Percentiles rank a stretch among this genome's conserved stretches.
Evolutionary conservation across 2,329 filamentous ascomycete genomes (phyloP).

Genomic region (Madurella fahalii): DNA sequence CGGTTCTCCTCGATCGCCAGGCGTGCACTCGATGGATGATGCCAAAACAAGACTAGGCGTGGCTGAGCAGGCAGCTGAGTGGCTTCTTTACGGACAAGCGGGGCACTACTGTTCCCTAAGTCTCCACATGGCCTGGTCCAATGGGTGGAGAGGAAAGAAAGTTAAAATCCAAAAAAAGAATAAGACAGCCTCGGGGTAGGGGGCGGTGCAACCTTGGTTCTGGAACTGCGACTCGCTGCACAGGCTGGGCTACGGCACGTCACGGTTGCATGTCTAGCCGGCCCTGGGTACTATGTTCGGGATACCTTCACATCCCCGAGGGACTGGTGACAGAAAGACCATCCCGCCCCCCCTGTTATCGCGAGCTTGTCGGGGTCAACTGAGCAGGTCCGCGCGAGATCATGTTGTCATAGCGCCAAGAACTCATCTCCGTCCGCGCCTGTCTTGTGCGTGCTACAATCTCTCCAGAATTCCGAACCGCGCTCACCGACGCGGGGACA

Average conservation of each 20-base stretch:
- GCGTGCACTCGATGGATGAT: not conserved
- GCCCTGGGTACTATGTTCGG: too few relatives aligned
- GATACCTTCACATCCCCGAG: too few relatives aligned
- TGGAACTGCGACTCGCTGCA: conserved; percentile 16
- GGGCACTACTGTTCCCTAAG: not conserved
- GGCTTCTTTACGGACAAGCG: conserved; percentile 21
- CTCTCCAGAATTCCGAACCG: not conserved
- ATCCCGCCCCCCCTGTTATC: too few relatives aligned
- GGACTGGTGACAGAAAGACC: too few relatives aligned
- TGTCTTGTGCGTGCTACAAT: too few relatives aligned
- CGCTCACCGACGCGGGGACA: conserved; percentile 1
- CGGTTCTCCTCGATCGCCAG: conserved; percentile 9
- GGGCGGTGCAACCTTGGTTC: conserved; percentile 27
- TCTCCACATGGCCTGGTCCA: not conserved
- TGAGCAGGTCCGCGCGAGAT: too few relatives aligned
- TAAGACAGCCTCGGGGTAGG: conserved; percentile 11
- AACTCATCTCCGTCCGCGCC: too few relatives aligned
- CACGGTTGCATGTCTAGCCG: conserved; percentile 4
- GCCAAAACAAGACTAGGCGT: conserved; percentile 21
- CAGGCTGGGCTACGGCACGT: conserved; percentile 1
- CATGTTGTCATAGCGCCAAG: too few relatives aligned
- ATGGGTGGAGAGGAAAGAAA: conserved; percentile 19
- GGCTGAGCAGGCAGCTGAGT: conserved; percentile 20
- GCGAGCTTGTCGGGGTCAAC: too few relatives aligned
- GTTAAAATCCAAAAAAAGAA: conserved; percentile 30